A percentile compares a stretch with the other conserved stretches of the same genome.
Conservation (phyloP, 176 grass and related monocot species). For the Aegilops umbellulata region DNA sequence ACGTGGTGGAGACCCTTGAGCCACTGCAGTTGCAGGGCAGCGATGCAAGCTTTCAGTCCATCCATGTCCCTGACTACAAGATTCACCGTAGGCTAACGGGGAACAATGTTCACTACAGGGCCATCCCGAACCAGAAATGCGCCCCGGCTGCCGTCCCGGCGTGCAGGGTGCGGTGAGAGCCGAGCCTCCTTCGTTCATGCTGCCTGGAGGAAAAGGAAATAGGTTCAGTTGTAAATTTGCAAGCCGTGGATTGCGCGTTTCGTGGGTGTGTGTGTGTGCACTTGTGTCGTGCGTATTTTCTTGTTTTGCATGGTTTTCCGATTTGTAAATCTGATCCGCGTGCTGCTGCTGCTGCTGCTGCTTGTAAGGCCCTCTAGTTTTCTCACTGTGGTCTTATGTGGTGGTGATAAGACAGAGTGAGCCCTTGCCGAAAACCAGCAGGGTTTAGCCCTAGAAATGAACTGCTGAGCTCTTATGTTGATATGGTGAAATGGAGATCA, state of each 20-base stretch:
- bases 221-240: slow-evolving; percentile 72
- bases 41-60: slow-evolving; percentile 33
- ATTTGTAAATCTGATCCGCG: slow-evolving; percentile 75
- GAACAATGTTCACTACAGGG: slow-evolving; percentile 64
- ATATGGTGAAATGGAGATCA: not conserved
- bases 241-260: not conserved
- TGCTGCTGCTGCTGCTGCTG: slow-evolving; percentile 40
- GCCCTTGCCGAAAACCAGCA: slow-evolving; percentile 51
- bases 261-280: too few relatives aligned
- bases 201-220: slow-evolving; percentile 37
- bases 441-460: slow-evolving; percentile 58
- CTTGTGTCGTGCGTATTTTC: too few relatives aligned
- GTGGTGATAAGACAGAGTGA: slow-evolving; percentile 35
- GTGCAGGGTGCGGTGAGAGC: slow-evolving; percentile 81
- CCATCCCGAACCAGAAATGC: slow-evolving; percentile 69
- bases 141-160: slow-evolving; percentile 56
- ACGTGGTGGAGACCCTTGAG: slow-evolving; percentile 83
- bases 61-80: slow-evolving; percentile 52
- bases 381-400: slow-evolving; percentile 54
- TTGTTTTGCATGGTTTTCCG: slow-evolving; percentile 35
- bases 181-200: not conserved
- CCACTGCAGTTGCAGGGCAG: slow-evolving; percentile 77
- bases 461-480: slow-evolving; percentile 38
- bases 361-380: slow-evolving; percentile 66
- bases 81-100: slow-evolving; percentile 42